A percentile compares a stretch with the other conserved stretches of the same genome.
These are phyloP conservation scores for Coccomyxa subellipsoidea DNA, from an alignment of 163 green algal species.

Conservation along the genomic window DNA sequence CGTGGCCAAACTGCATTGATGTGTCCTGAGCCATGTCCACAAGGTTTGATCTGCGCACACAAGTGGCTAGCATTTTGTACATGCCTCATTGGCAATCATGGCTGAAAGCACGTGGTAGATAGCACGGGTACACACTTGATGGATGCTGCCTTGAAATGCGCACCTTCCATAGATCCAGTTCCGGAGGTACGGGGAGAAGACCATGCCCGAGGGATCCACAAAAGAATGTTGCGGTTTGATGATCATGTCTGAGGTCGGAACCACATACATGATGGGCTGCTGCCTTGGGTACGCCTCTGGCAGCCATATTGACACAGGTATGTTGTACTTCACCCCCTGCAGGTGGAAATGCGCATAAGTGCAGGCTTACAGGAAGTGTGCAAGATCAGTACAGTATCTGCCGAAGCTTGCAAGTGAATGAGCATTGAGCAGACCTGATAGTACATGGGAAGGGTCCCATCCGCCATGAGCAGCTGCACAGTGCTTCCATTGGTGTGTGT, in stretches of 20 bases:
- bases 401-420: no score
- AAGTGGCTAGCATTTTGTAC: not conserved
- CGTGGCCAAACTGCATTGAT: conserved; percentile 75
- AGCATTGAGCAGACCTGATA: conserved; percentile 51
- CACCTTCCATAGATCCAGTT: conserved; percentile 40
- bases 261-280: conserved; percentile 81
- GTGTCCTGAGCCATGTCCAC: conserved; percentile 66
- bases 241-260: conserved; percentile 86
- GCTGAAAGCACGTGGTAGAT: no score
- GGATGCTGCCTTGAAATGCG: no score
- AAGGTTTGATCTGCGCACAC: conserved; percentile 61
- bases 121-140: no score
- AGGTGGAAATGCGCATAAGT: not conserved
- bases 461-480: conserved; percentile 62
- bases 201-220: conserved; percentile 66
- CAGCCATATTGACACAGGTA: conserved; percentile 85
- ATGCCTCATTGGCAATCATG: not conserved
- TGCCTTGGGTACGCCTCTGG: conserved; percentile 72
- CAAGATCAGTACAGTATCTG: no score
- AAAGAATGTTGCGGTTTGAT: conserved; percentile 76
- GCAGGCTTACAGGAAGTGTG: not conserved
- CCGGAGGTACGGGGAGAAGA: conserved; percentile 50
- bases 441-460: conserved; percentile 89
- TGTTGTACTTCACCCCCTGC: conserved; percentile 87
- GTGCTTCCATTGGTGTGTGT: conserved; percentile 67